Conservation (phyloP, 129 eudicot genomes). For the Pseudognaphalium luteoalbum region DNA sequence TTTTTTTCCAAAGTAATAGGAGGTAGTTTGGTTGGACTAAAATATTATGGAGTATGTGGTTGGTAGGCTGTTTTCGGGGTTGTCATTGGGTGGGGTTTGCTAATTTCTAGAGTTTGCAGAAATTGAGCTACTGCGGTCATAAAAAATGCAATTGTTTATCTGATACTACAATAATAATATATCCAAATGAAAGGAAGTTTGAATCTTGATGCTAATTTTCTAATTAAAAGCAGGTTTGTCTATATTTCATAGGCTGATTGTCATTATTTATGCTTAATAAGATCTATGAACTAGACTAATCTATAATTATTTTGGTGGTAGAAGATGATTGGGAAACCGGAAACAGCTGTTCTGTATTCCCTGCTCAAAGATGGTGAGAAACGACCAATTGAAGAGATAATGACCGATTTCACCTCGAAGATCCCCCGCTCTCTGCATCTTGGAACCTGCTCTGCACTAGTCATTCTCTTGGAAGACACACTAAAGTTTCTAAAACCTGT, state of each 20-base stretch:
- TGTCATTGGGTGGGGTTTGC: too few species aligned
- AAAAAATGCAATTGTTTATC: too few species aligned
- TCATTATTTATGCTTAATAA: background rate
- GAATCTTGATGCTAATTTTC: background rate
- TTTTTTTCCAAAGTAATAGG: background rate
- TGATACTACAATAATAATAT: too few species aligned
- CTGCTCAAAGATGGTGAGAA: slow-evolving; percentile 67
- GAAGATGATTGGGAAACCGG: slow-evolving; percentile 40
- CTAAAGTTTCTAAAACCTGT: slow-evolving; percentile 49
- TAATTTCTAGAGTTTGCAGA: too few species aligned
- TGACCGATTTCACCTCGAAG: slow-evolving; percentile 49
- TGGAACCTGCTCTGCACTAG: slow-evolving; percentile 60
- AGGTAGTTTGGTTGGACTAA: background rate
- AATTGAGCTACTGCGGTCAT: too few species aligned
- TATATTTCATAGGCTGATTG: background rate
- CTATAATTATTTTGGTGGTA: background rate
- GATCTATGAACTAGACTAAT: slow-evolving; percentile 1
- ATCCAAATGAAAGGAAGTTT: slow-evolving; percentile 17
- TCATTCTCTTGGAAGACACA: slow-evolving; percentile 73
- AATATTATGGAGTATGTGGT: background rate
- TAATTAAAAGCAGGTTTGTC: background rate
- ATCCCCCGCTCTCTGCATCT: slow-evolving; percentile 51
- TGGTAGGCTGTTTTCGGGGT: background rate
- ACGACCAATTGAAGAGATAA: slow-evolving; percentile 60
- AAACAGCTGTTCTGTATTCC: slow-evolving; percentile 35